These are phyloP conservation scores for Maudiozyma bulderi DNA, from an alignment of 805 yeast species.

Conservation along the genomic window DNA sequence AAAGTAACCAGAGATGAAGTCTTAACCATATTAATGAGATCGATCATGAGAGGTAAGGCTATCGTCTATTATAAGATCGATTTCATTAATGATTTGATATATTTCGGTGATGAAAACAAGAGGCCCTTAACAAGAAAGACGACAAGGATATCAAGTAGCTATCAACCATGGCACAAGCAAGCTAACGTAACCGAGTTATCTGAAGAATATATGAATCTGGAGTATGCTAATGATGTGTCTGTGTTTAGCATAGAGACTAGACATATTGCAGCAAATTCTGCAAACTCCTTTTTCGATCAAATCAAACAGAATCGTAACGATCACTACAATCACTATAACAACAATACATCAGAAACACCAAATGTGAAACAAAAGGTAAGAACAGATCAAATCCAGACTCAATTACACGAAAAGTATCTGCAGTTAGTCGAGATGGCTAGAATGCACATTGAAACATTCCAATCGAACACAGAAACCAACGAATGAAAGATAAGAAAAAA, in stretches of 20 bases:
- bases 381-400: not conserved
- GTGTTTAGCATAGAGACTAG: constrained; percentile 7
- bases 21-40: constrained; percentile 22
- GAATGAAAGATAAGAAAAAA: not conserved
- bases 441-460: not conserved
- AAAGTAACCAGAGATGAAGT: constrained; percentile 17
- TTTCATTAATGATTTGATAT: constrained; percentile 19
- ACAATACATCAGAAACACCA: constrained; percentile 2
- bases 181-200: not conserved
- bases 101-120: constrained; percentile 21
- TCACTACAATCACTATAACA: not conserved
- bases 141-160: no score
- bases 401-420: not conserved
- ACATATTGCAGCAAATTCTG: constrained; percentile 7
- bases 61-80: constrained; percentile 23
- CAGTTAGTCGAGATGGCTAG: not conserved
- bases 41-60: constrained; percentile 21
- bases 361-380: no score
- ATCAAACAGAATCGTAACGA: constrained; percentile 5
- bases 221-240: constrained; percentile 20
- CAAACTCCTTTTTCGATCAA: constrained; percentile 12
- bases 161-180: no score
- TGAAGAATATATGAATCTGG: constrained; percentile 6
- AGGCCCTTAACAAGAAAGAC: constrained; percentile 7
- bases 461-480: not conserved